Base-by-base conservation (phyloP, 306 rosid species). In the Corylus avellana region DNA sequence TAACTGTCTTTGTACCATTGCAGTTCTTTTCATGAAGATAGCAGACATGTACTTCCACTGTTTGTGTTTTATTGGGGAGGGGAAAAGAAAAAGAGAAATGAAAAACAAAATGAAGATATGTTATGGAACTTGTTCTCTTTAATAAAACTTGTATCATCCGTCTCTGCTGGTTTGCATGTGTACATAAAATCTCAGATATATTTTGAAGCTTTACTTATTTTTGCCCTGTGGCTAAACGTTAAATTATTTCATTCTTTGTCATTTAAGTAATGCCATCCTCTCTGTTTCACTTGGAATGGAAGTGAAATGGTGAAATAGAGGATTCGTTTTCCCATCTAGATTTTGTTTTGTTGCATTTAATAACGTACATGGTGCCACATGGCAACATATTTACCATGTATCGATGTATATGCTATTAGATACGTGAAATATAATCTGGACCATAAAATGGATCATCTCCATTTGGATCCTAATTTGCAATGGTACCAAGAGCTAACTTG, bases 41-140 rank as follows among this genome's bases (percentile, higher is more conserved):
- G 39, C 49, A 80, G 70, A 67, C 37, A 81, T 50, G 14, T 76
- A 68, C 37, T 25, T 10, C 25, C 25, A 39, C 51, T 14, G 32
- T 68, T 68, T 18, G 49, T 68, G 11, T 37, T 39, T 42, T 67
- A 42, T 68, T 37, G 62, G 61, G 18, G 3, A 18, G 62, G 25
- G 16, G 22, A 18, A 54, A 54, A 63, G 14, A 29, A 16, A 63
- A 29, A 48, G 25, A 25, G 29, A 59, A 25, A 11, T 25, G 63
- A 25, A 11, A 8, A 67, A 67, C 7, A 39, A 67, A 68, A 18
- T 42, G 29, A 68, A 42, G 29, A 18, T 68, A 18, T 68, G n/a
- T 44, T 44, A 37, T 25, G 75, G 27, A 68, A 53, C 66, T 53
- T 51, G n/a, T 69, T 78, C 29, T 70, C 35, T 46, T 67, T 13